Base-by-base conservation (phyloP, 1,139 yeast species). In the Blastobotrys ciferrii region DNA sequence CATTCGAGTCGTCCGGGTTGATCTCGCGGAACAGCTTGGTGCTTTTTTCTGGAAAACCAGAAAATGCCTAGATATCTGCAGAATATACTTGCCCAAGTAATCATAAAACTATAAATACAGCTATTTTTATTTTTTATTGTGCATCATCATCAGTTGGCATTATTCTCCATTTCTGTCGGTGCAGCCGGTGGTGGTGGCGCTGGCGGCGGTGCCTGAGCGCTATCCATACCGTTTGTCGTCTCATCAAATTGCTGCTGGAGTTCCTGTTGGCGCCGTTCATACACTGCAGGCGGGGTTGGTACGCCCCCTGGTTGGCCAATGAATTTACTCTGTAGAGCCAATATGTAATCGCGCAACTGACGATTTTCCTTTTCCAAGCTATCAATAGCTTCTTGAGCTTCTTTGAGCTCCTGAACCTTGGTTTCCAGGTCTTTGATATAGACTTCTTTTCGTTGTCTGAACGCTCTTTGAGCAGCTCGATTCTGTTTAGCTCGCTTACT, bases 401-500 rank as follows among this genome's bases (percentile, higher is more conserved):
- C 71, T 52, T 78, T 80, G 44, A 80, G 78, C 62, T 82, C 84
- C 43, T 76, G 74, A 4, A 86, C 87, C 62, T 82, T 82, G 33
- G 72, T 67, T 68, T 88, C 96, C 53, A 88, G 73, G 45, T 87
- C 91, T 66, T 82, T 84, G 57, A 88, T 80, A 60, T 86, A 81
- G 53, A 78, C 77, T 58, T 87, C 95, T 63, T 85, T 83, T 50
- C 96, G 75, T 62, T 81, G 82, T 62, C 96, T 76, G 69, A 87
- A 88, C 9, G 95, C 95, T 58, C 87, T 78, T 67, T 88, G 96
- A 1, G 96, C 96, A 52, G 80, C 82, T 61, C 96, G 74, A 70
- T 88, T 88, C 67, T 88, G 96, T 14, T 84, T 87, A 1, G 96
- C 96, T 56, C 96, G 78, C 67, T 86, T 87, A 37, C 94, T 80